Base-by-base conservation (phyloP, 1,284 basidiomycete species). In the Pterula multifida region DNA sequence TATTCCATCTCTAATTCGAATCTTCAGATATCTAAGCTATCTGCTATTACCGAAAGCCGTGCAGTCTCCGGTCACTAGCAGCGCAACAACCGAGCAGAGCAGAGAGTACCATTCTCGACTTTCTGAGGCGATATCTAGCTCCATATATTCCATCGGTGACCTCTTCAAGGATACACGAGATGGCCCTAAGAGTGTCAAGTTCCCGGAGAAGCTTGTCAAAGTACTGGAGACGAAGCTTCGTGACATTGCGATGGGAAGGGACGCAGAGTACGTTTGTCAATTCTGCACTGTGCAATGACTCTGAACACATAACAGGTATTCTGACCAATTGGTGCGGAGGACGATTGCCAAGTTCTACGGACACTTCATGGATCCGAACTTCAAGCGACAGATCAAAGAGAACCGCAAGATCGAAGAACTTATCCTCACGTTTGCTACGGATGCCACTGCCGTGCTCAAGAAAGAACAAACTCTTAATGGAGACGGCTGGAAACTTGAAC, bases 351-450 rank as follows among this genome's bases (percentile, higher is more conserved):
- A 86, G 25, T 96, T 95, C 65, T 96, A 93, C 64, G 85, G 85
- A 3, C 86, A 88, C 55, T 89, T 90, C 65, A 84, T 85, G 61
- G 82, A 90, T 53, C 84, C 89, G 47, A 75, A 71, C 26, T 94
- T 94, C 69, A 81, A 87, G 54, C 76, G 80, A 39, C 89, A 93
- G 60, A 85, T 98, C 78, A 91, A 92, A 64, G 93, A 97, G 65
- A 94, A 92, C 60, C 77, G 96, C 46, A 96, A 95, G 69, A 88
- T 98, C 49, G 96, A 99, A 66, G 93, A 97, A 56, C 81, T 98
- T 52, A 95, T 99, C 54, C 75, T 98, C 49, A 86, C 89, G 73
- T 98, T 97, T 60, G 93, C 94, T 13, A 90, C 93, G 1, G 83
- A 91, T 44, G 88, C 92, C 2, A 91, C 89, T 0, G 76, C 78